Base-by-base conservation (phyloP, 78 protist species). In the Cyanophora paradoxa region DNA sequence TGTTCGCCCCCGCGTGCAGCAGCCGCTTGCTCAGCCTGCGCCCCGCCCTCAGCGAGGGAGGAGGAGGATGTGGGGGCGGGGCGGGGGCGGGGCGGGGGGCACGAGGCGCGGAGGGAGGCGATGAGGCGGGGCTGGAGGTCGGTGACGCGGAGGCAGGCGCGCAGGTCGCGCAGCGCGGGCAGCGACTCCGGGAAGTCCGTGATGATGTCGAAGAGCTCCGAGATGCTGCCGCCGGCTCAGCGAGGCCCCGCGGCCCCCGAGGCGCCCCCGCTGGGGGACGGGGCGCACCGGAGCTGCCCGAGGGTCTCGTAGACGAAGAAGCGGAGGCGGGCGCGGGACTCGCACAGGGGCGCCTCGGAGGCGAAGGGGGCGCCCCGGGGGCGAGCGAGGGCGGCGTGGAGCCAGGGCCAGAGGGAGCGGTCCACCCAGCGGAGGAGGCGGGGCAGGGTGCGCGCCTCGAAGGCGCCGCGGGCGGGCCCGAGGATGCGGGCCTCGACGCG, bases 1-100 rank as follows among this genome's bases (percentile, higher is more conserved):
- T 65, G 71, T 41, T 65, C 26, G 71, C 71, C 28, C 71, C 71
- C 20, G 71, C 71, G 54, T 65, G 71, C 71, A 65, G 71, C 37
- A 65, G 71, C 33, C 71, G 46, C 54, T 24, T 3, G n/a, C 54
- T 41, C 56, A 3, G 41, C 6, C 37, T 28, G n/a, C 56, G 13
- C 33, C 36, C 54, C 24, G 36, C 37, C 34, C 71, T 13, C 13
- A 19, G 71, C 26, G 36, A 65, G 56, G 24, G 41, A 54, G 34
- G 1, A 16, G 56, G 68, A 22, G 63, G 26, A 57, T 33, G 36
- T 57, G n/a, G n/a, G n/a, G 63, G n/a, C 63, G 14, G 16, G 16
- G 26, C 16, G 11, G 54, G 16, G 54, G 28, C 54, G 22, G 19
- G 22, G 10, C 54, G 28, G 2, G 10, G 19, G 3, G 19, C 2